Percentiles rank a stretch among this genome's conserved stretches.
Evolutionary conservation across 805 yeast genomes (phyloP).

Genomic region (Danielia reshetovae): DNA sequence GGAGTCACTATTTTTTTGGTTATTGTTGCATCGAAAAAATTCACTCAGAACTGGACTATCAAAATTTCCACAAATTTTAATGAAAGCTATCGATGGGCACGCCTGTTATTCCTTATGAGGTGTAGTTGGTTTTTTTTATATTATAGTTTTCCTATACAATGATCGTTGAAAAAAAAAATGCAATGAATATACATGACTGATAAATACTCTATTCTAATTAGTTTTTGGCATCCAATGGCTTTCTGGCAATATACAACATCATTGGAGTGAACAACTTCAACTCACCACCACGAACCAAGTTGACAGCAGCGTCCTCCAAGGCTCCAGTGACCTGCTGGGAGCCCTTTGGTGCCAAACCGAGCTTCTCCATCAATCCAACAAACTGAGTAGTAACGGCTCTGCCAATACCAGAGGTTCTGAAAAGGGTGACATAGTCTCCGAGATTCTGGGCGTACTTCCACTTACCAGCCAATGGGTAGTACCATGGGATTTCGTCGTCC

Average conservation of each 20-base stretch:
- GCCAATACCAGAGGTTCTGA: slow-evolving; percentile 86
- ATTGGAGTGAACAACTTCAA: slow-evolving; percentile 92
- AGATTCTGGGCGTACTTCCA: slow-evolving; percentile 80
- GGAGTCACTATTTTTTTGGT: slow-evolving; percentile 17
- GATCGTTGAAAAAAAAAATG: too few relatives aligned
- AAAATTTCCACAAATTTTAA: too few relatives aligned
- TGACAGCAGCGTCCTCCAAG: slow-evolving; percentile 94
- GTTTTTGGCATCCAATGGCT: slow-evolving; percentile 48
- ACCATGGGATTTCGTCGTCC: slow-evolving; percentile 91
- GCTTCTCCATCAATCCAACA: slow-evolving; percentile 76
- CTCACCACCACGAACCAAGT: slow-evolving; percentile 90
- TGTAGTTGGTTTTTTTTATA: neutral
- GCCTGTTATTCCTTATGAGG: too few relatives aligned
- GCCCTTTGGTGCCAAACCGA: slow-evolving; percentile 92
- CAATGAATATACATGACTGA: neutral
- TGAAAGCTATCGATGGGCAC: neutral
- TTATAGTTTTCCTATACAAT: neutral
- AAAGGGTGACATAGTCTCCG: slow-evolving; percentile 73
- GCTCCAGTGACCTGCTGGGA: slow-evolving; percentile 84
- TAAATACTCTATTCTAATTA: slow-evolving; percentile 2
- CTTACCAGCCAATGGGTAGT: slow-evolving; percentile 93
- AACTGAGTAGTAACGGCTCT: slow-evolving; percentile 78
- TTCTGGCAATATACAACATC: slow-evolving; percentile 88
- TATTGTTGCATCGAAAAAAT: too few relatives aligned
- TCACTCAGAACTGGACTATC: too few relatives aligned